Evolutionary conservation across 2,329 filamentous ascomycete genomes (phyloP), one percentile per base, ranked within the genome.

Genomic region (Fusarium drepaniforme): DNA sequence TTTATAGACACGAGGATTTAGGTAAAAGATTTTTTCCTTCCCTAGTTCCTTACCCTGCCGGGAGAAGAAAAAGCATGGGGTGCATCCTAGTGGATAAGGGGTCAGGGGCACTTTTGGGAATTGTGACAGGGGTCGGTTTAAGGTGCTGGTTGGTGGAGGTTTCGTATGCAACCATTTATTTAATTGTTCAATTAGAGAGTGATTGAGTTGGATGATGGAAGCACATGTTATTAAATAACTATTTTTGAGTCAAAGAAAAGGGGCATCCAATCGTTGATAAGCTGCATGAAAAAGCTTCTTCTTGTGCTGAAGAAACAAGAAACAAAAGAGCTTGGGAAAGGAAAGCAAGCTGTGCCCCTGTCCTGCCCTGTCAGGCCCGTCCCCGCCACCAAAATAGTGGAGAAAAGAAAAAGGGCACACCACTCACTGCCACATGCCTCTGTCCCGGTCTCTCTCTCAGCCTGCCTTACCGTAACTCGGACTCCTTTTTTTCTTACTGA

Each of bases 361-460:
- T 57, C 57, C 40, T 60, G 61, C 38, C 63, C 71, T 74, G 68
- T 59, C 40, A 61, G 68, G 18, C 60, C 28, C 42, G 51, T 61
- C 62, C 59, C 38, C 63, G 21, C 64, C 57, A 42, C 56, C 53
- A 35, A 49, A 46, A 33, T 30, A 62, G 25, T 63, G 56, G 71
- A 58, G 53, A 42, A n/a, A 53, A 25, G 65, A 65, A 28, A 72
- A 60, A 28, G 46, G 59, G 35, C 70, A 56, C 53, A 25, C 35
- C 66, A 57, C 46, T 35, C 64, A 23, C 71, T 73, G 70, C 71
- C 72, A 74, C 71, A 74, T 74, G 67, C 40, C 42, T 46, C 28
- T 30, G 28, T 30, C 28, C 28, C 28, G 28, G 28, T 30, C 30
- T 35, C 11, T 35, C 42, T n/a, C 18, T 62, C 57, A 67, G 53